Percentiles rank a stretch among this genome's conserved stretches.
phyloP scores from a whole-genome alignment of 345 rosid genomes.

The Populus nigra region DNA sequence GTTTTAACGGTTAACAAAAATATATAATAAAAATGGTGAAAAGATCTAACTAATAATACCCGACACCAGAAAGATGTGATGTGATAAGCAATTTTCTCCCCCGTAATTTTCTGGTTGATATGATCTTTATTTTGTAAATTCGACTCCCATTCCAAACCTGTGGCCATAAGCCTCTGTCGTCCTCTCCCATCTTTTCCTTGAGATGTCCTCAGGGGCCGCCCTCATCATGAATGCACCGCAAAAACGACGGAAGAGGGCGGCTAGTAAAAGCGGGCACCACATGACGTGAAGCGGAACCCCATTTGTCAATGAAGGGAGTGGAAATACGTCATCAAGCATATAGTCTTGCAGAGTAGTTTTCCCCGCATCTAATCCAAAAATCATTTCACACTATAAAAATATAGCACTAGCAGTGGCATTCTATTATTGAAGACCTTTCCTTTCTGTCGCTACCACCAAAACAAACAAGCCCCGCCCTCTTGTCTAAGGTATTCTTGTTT shows the following conservation, averaged over 20 bases:
- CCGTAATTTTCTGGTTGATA: too few relatives aligned
- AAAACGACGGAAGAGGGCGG: background rate
- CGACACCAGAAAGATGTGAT: too few relatives aligned
- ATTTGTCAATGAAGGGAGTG: background rate
- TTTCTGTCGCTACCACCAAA: too few relatives aligned
- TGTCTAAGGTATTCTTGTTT: too few relatives aligned
- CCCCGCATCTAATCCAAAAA: background rate
- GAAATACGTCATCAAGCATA: background rate
- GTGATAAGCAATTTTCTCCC: too few relatives aligned
- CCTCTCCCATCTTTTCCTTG: too few relatives aligned
- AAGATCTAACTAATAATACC: too few relatives aligned
- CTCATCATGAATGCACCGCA: background rate
- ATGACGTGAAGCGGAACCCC: background rate
- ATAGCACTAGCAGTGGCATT: background rate
- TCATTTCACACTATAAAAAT: background rate
- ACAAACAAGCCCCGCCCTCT: too few relatives aligned
- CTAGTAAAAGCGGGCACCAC: background rate
- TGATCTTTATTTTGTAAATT: too few relatives aligned
- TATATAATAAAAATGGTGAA: too few relatives aligned
- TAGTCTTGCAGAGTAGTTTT: background rate
- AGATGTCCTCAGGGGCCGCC: background rate
- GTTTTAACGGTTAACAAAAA: too few relatives aligned
- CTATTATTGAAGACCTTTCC: too few relatives aligned
- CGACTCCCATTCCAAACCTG: background rate
- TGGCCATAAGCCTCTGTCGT: background rate